Conservation (phyloP, 306 rosid genomes). For the Casuarina glauca region DNA sequence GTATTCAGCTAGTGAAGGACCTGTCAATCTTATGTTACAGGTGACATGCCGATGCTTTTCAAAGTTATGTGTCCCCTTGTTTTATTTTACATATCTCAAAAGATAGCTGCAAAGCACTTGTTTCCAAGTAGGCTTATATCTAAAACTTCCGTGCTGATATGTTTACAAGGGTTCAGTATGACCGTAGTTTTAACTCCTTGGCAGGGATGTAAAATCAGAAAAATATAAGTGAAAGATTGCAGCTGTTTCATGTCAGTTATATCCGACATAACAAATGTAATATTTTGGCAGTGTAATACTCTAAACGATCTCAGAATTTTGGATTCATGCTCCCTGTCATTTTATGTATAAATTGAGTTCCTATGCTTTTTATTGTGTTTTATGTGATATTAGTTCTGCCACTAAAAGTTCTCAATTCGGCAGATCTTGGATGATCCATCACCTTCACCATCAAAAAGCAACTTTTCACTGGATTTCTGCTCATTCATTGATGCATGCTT, state of each 20-base stretch:
- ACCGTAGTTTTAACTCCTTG: not conserved
- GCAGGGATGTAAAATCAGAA: not conserved
- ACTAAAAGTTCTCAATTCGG: constrained; percentile 29
- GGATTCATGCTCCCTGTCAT: not conserved
- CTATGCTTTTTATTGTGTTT: constrained; percentile 6
- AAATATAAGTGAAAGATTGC: not conserved
- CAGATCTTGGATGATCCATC: constrained; percentile 98
- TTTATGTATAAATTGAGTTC: not conserved
- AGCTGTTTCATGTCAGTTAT: not conserved
- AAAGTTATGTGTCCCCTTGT: constrained; percentile 13
- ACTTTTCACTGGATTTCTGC: constrained; percentile 86
- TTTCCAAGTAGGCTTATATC: not conserved
- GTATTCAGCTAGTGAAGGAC: constrained; percentile 87
- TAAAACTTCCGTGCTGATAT: not conserved
- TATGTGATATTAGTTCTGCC: constrained; percentile 1
- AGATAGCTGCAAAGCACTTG: not conserved
- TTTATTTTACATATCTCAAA: not conserved
- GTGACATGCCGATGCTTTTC: constrained; percentile 39
- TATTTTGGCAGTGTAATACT: constrained; percentile 11
- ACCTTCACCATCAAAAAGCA: constrained; percentile 78
- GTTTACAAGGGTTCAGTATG: not conserved
- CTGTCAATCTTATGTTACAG: constrained; percentile 97
- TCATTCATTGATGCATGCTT: constrained; percentile 89
- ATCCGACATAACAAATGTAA: not conserved
- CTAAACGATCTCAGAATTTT: constrained; percentile 8